These are phyloP conservation scores for Cerrena zonata DNA, from an alignment of 1,284 basidiomycete genomes.

Conservation along the genomic window DNA sequence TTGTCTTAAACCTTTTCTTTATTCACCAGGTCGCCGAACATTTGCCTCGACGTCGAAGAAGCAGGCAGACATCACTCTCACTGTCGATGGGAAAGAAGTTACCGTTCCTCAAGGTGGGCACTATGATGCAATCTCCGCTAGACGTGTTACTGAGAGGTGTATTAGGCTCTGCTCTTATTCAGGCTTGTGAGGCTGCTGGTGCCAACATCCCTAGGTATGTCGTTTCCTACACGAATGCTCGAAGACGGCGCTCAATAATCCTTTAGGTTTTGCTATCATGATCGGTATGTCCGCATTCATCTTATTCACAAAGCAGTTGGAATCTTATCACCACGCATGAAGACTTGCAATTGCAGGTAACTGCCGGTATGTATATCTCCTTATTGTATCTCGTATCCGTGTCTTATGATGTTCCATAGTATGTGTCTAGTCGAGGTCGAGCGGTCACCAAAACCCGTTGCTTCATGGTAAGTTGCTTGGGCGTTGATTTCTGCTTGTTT, in stretches of 20 bases:
- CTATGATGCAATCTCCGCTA: conserved; percentile 5
- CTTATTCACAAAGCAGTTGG: not conserved
- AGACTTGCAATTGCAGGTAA: conserved; percentile 91
- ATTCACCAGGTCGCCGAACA: conserved; percentile 43
- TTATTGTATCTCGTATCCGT: not conserved
- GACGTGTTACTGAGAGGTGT: conserved; percentile 2
- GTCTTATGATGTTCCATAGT: conserved; percentile 31
- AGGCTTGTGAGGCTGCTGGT: conserved; percentile 89
- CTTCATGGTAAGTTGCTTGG: conserved; percentile 60
- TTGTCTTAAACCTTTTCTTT: not conserved
- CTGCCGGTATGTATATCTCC: conserved; percentile 64
- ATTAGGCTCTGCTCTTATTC: conserved; percentile 86
- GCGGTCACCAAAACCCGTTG: conserved; percentile 89
- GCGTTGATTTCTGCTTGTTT: not conserved
- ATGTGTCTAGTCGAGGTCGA: conserved; percentile 99
- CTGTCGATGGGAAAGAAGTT: conserved; percentile 89
- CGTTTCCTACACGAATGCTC: not conserved
- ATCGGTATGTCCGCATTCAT: conserved; percentile 47
- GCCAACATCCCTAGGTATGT: conserved; percentile 69
- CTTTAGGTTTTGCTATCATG: conserved; percentile 87
- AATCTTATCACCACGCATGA: not conserved
- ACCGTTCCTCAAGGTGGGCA: conserved; percentile 81
- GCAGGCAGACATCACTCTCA: conserved; percentile 80
- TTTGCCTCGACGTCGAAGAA: conserved; percentile 62
- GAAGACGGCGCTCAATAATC: conserved; percentile 5